Base-by-base conservation (phyloP, 1,284 basidiomycete genomes). In the Mixia osmundae region DNA sequence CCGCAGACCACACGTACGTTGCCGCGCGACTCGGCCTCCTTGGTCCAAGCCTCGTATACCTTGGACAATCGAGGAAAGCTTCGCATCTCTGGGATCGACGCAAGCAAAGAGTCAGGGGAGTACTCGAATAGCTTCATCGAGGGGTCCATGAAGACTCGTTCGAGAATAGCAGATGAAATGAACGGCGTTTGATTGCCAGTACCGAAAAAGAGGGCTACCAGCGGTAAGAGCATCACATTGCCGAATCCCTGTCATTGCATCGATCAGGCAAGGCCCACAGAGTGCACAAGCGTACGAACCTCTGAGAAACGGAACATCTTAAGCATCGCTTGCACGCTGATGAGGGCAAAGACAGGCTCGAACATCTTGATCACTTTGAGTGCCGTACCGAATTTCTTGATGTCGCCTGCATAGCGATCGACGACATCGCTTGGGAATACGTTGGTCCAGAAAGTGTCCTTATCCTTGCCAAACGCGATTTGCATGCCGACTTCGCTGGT, bases 401-500 rank as follows among this genome's bases (percentile, higher is more conserved):
- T 72, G 41, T 72, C 68, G 16, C 45, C 48, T 39, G 42, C 54
- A 48, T 58, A 66, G 58, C 54, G 57, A 44, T 63, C 60, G 30
- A 67, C 57, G 15, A 71, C 58, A 27, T 61, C 48, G 29, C 67
- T 67, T 4, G 70, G 69, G 51, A 69, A 72, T 36, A 70, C 61
- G 47, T 72, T 72, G 37, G 65, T 64, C 70, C 69, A 74, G 49
- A 72, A 72, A 33, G 50, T 59, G 37, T 59, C 61, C n/a, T n/a
- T n/a, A 37, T 63, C 68, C 41, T 67, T 66, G 27, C 69, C 68
- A 49, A 72, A 72, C 35, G 65, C 67, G 16, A 71, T 68, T 50
- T 71, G 68, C 54, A 72, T 63, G 22, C 63, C 67, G 31, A 72
- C 67, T 37, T 64, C 61, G 16, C 56, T 56, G 1, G 62, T 61